A percentile compares a stretch with the other conserved stretches of the same genome.
Conservation (phyloP, 2,329 filamentous ascomycete genomes). For the Cladosporium sp. region DNA sequence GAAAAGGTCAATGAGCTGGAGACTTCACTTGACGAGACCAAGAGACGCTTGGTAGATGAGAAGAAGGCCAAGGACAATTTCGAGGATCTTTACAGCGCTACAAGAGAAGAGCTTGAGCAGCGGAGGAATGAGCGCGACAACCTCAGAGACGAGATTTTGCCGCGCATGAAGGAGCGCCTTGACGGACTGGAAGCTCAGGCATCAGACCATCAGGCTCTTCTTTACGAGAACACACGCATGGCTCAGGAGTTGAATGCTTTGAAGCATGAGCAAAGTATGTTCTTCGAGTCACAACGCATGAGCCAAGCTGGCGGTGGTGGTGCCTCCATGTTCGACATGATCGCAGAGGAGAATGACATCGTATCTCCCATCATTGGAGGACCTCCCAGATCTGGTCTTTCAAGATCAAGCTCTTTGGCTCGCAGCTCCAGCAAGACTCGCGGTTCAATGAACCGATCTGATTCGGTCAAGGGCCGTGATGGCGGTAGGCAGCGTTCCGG, state of each 20-base stretch:
- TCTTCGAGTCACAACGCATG: conserved; percentile 5
- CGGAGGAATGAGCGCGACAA: conserved; percentile 87
- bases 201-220: conserved; percentile 64
- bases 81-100: conserved; percentile 79
- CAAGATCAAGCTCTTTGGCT: conserved; percentile 55
- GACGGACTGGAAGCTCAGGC: conserved; percentile 74
- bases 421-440: conserved; percentile 39
- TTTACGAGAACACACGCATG: conserved; percentile 77
- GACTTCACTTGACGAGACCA: conserved; percentile 71
- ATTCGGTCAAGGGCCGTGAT: conserved; percentile 36
- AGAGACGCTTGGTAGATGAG: conserved; percentile 78
- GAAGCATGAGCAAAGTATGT: conserved; percentile 44
- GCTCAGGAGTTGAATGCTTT: conserved; percentile 77
- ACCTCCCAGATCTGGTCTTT: conserved; percentile 30
- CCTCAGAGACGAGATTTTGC: conserved; percentile 80
- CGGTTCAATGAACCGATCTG: conserved; percentile 24
- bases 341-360: conserved; percentile 53
- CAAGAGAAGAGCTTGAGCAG: conserved; percentile 75
- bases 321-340: conserved; percentile 47
- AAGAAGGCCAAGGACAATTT: conserved; percentile 86
- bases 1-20: conserved; percentile 73
- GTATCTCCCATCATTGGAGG: conserved; percentile 18
- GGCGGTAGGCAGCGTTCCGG: conserved; percentile 39
- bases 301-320: conserved; percentile 30
- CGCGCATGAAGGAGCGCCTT: conserved; percentile 68